These are phyloP conservation scores for Colletotrichum limetticola DNA, from an alignment of 2,329 filamentous ascomycete genomes.

Conservation along the genomic window DNA sequence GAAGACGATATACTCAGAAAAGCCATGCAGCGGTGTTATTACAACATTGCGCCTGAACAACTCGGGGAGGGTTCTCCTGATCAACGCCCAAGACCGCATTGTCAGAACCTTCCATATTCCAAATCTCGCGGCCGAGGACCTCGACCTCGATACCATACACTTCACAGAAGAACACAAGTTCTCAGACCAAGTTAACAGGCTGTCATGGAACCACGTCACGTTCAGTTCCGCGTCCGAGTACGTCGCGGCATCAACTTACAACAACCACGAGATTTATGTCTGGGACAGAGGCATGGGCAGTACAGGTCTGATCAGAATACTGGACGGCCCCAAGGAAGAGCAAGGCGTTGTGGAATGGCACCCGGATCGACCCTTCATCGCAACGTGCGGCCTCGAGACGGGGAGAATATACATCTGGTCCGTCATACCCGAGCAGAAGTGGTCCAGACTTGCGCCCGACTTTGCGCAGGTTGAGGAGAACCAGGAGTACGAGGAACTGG, in stretches of 20 bases:
- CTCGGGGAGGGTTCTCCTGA: slow-evolving; percentile 87
- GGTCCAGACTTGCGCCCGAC: slow-evolving; percentile 96
- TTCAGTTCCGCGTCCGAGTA: slow-evolving; percentile 96
- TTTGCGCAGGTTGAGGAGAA: slow-evolving; percentile 99
- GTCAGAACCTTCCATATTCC: slow-evolving; percentile 93
- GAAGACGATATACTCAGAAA: slow-evolving; percentile 88
- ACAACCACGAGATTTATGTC: slow-evolving; percentile 98
- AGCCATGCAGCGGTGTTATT: slow-evolving; percentile 87
- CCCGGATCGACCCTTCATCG: slow-evolving; percentile 85
- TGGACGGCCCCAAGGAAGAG: slow-evolving; percentile 97
- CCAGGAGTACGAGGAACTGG: slow-evolving; percentile 92
- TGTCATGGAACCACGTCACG: slow-evolving; percentile 97
- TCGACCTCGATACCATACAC: slow-evolving; percentile 87
- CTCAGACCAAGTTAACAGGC: slow-evolving; percentile 93
- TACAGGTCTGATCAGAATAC: slow-evolving; percentile 81
- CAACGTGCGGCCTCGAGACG: slow-evolving; percentile 91
- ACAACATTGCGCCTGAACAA: slow-evolving; percentile 86
- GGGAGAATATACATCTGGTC: slow-evolving; percentile 97
- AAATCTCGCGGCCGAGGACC: slow-evolving; percentile 73
- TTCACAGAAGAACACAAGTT: slow-evolving; percentile 97
- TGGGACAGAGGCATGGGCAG: slow-evolving; percentile 96
- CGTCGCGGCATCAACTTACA: slow-evolving; percentile 94
- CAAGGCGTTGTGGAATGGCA: slow-evolving; percentile 98
- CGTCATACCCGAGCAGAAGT: slow-evolving; percentile 93
- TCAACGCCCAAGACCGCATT: slow-evolving; percentile 94